Percentiles rank a stretch among this genome's conserved stretches.
phyloP scores from a whole-genome alignment of 768 basidiomycete genomes.

The Sarcodon sp. region DNA sequence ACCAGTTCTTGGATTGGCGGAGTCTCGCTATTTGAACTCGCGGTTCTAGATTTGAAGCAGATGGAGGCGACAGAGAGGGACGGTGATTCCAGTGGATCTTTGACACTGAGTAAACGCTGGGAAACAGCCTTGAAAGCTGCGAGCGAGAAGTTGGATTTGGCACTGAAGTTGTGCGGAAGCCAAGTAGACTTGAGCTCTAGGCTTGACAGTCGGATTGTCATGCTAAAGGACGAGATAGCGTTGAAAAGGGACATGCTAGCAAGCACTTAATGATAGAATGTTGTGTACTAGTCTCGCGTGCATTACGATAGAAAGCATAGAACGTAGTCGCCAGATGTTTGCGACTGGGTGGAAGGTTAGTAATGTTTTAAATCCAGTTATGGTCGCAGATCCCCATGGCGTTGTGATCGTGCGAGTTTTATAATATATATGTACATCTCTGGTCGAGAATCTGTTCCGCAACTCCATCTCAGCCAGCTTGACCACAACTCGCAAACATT shows the following conservation, averaged over 20 bases:
- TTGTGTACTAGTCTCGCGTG: too few relatives aligned
- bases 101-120: slow-evolving; percentile 25
- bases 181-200: slow-evolving; percentile 52
- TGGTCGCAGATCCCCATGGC: too few relatives aligned
- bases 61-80: slow-evolving; percentile 19
- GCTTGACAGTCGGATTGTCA: slow-evolving; percentile 54
- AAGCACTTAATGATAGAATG: neutral
- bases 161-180: slow-evolving; percentile 33
- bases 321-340: too few relatives aligned
- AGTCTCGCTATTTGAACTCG: slow-evolving; percentile 56
- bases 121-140: slow-evolving; percentile 31
- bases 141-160: slow-evolving; percentile 35
- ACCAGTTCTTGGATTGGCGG: slow-evolving; percentile 58
- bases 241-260: slow-evolving; percentile 41
- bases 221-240: slow-evolving; percentile 61
- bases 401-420: too few relatives aligned
- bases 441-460: too few relatives aligned
- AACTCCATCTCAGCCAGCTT: too few relatives aligned
- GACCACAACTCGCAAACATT: too few relatives aligned
- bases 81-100: slow-evolving; percentile 2
- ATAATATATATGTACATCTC: too few relatives aligned
- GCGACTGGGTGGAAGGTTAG: too few relatives aligned
- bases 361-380: too few relatives aligned
- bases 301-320: too few relatives aligned
- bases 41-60: slow-evolving; percentile 58